Conservation (phyloP, 768 basidiomycete species). For the Pisolithus orientalis region DNA sequence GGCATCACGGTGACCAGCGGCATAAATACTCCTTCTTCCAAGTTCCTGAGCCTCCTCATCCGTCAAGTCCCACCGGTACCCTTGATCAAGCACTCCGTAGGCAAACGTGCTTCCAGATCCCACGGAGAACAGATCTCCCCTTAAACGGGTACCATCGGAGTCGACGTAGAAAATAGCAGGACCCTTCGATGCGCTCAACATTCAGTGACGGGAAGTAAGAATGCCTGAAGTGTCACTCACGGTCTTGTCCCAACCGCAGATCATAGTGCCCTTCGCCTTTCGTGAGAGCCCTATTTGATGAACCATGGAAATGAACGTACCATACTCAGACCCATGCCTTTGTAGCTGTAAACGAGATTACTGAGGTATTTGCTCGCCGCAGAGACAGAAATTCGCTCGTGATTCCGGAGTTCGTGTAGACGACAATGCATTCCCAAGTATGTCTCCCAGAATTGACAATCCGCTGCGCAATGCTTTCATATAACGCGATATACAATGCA, state of each 20-base stretch:
- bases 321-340: conserved; percentile 99
- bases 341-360: conserved; percentile 96
- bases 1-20: conserved; percentile 94
- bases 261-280: conserved; percentile 85
- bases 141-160: conserved; percentile 91
- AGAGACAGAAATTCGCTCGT: conserved; percentile 97
- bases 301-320: conserved; percentile 37
- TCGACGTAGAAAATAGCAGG: conserved; percentile 97
- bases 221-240: conserved; percentile 35
- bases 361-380: conserved; percentile 96
- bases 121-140: conserved; percentile 97
- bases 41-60: conserved; percentile 94
- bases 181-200: conserved; percentile 45
- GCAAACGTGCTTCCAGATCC: conserved; percentile 98
- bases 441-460: conserved; percentile 98
- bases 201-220: background rate
- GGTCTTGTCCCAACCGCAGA: conserved; percentile 99
- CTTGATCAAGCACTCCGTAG: conserved; percentile 98
- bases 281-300: conserved; percentile 2
- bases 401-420: conserved; percentile 92
- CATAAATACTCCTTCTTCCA: conserved; percentile 89
- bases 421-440: conserved; percentile 98
- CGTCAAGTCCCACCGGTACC: conserved; percentile 86
- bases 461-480: conserved; percentile 44
- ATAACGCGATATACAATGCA: background rate